These are phyloP conservation scores for Suhomyces taliae DNA, from an alignment of 1,139 yeast species.

Conservation along the genomic window DNA sequence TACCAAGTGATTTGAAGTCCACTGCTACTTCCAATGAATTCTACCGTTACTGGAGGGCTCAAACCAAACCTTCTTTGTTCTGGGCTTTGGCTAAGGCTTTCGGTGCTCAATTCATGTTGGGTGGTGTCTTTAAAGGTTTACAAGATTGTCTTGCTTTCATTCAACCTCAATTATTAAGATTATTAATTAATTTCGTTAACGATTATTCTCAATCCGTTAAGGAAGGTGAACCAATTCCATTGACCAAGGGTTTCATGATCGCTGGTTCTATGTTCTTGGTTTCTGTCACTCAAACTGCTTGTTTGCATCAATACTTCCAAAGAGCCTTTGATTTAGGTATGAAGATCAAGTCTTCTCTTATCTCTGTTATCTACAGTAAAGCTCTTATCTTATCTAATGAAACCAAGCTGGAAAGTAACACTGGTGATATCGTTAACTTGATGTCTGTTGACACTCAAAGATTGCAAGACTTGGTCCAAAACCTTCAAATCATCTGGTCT, in stretches of 20 bases:
- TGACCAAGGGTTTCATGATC: constrained; percentile 80
- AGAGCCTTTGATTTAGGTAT: constrained; percentile 87
- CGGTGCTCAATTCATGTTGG: constrained; percentile 67
- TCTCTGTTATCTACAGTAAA: constrained; percentile 77
- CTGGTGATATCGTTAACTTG: constrained; percentile 96
- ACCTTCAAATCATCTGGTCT: constrained; percentile 88
- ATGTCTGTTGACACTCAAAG: constrained; percentile 98
- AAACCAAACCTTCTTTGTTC: constrained; percentile 59
- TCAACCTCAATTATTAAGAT: constrained; percentile 83
- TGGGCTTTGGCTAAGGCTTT: constrained; percentile 66
- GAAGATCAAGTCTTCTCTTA: constrained; percentile 80
- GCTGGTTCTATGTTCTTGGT: constrained; percentile 82
- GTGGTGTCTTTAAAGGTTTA: constrained; percentile 71
- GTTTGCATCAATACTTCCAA: constrained; percentile 90
- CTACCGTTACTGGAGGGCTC: constrained; percentile 57
- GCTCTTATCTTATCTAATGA: constrained; percentile 81
- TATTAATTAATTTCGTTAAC: constrained; percentile 78
- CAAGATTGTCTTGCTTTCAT: constrained; percentile 83
- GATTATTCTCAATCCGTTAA: constrained; percentile 56
- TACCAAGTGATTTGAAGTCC: constrained; percentile 68
- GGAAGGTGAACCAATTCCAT: constrained; percentile 47
- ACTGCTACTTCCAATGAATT: constrained; percentile 50
- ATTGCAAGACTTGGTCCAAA: constrained; percentile 84
- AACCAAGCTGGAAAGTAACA: constrained; percentile 72
- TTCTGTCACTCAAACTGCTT: constrained; percentile 79